Percentiles rank a stretch among this genome's conserved stretches.
These are phyloP conservation scores for Penicillium cosmopolitanum DNA, from an alignment of 495 filamentous ascomycete species.

Conservation along the genomic window DNA sequence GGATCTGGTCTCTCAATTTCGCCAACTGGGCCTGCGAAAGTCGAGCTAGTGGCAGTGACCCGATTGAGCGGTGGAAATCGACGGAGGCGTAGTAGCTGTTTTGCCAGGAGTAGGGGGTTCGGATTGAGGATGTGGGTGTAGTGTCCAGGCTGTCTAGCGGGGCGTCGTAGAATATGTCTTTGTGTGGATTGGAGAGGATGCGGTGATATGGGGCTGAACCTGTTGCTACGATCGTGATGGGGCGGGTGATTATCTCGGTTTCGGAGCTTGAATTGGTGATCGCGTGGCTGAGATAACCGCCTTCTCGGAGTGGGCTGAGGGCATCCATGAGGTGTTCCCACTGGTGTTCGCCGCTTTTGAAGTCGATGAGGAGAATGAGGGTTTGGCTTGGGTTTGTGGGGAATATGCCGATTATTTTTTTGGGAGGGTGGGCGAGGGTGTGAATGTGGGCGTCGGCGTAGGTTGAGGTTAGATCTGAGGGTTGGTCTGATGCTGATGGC, in stretches of 20 bases:
- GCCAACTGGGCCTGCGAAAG: conserved; percentile 53
- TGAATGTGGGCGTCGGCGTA: too few relatives aligned
- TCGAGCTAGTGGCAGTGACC: conserved; percentile 32
- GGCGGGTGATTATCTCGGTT: conserved; percentile 44
- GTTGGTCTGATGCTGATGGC: too few relatives aligned
- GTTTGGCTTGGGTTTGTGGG: conserved; percentile 38
- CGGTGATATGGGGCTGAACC: conserved; percentile 61
- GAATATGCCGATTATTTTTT: conserved; percentile 58
- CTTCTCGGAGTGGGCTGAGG: conserved; percentile 59
- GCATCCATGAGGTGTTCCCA: conserved; percentile 52
- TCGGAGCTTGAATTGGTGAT: conserved; percentile 25
- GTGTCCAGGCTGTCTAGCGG: conserved; percentile 46
- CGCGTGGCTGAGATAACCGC: conserved; percentile 61
- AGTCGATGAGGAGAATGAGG: conserved; percentile 39
- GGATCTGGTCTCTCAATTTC: conserved; percentile 59
- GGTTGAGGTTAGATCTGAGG: too few relatives aligned
- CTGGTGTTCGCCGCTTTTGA: conserved; percentile 39
- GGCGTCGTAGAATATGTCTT: conserved; percentile 73
- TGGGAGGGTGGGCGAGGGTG: background rate
- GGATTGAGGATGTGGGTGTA: background rate
- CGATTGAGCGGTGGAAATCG: conserved; percentile 45
- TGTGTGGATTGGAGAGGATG: conserved; percentile 45
- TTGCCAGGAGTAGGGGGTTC: conserved; percentile 23
- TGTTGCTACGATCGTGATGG: conserved; percentile 72
- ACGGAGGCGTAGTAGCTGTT: conserved; percentile 50